Conservation (phyloP, 2,329 filamentous ascomycete species). For the Pseudopyricularia javanii region DNA sequence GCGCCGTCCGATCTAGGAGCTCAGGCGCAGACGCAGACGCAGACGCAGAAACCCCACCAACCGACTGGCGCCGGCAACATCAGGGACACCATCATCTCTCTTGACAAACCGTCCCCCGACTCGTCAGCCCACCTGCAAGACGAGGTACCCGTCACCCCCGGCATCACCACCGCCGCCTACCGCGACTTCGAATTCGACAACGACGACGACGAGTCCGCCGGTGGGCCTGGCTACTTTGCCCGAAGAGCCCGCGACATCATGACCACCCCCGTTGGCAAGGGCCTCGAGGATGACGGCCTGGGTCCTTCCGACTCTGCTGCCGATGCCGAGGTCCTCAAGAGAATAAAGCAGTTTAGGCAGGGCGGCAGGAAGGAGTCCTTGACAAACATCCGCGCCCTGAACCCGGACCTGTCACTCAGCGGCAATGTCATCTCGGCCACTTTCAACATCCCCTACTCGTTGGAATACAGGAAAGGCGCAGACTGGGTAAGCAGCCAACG, state of each 20-base stretch:
- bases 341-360: conserved; percentile 28
- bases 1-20: conserved; percentile 1
- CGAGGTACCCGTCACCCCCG: conserved; percentile 1
- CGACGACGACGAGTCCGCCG: not conserved
- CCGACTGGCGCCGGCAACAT: not conserved
- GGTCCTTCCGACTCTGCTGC: conserved; percentile 22
- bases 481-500: conserved; percentile 42
- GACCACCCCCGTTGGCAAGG: not conserved
- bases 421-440: conserved; percentile 57
- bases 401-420: conserved; percentile 44
- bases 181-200: conserved; percentile 6
- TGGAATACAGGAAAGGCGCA: conserved; percentile 43
- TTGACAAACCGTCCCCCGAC: not conserved
- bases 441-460: conserved; percentile 48
- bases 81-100: not conserved
- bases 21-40: too few species aligned
- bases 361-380: conserved; percentile 35
- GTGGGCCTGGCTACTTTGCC: conserved; percentile 4
- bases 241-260: not conserved
- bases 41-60: not conserved
- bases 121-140: not conserved
- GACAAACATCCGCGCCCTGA: conserved; percentile 39
- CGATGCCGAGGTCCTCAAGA: conserved; percentile 15
- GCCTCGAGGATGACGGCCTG: conserved; percentile 10
- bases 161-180: conserved; percentile 5